phyloP scores from a whole-genome alignment of 2,329 filamentous ascomycete genomes.

The Aurifilum marmelostoma region DNA sequence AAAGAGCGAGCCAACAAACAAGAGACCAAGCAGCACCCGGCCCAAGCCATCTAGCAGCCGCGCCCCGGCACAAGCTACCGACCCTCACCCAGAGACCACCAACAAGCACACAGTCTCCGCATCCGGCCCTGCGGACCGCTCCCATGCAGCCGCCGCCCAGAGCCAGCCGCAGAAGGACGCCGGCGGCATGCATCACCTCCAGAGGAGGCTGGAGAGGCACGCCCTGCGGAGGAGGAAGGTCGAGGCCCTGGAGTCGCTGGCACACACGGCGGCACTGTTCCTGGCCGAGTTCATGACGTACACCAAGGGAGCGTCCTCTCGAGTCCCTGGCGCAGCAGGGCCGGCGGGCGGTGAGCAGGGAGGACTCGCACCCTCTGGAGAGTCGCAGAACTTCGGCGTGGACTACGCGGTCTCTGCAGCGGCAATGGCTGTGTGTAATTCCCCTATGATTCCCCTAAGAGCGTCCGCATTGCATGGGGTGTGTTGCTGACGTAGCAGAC shows the following conservation, averaged over 20 bases:
- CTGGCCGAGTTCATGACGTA: slow-evolving; percentile 25
- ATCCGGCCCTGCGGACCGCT: background rate
- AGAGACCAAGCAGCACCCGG: background rate
- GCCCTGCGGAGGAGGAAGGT: slow-evolving; percentile 26
- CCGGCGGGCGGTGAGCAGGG: background rate
- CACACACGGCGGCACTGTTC: slow-evolving; percentile 25
- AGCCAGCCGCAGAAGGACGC: background rate
- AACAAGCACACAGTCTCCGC: background rate
- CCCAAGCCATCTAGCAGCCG: background rate
- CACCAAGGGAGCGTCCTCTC: background rate
- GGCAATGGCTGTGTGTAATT: slow-evolving; percentile 11
- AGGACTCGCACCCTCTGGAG: background rate
- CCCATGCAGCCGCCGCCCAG: background rate
- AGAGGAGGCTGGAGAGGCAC: slow-evolving; percentile 21
- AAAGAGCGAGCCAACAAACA: slow-evolving; percentile 2
- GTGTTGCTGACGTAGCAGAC: background rate
- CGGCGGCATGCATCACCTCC: background rate
- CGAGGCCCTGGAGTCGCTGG: slow-evolving; percentile 26
- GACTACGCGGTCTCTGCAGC: slow-evolving; percentile 6
- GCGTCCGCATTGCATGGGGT: background rate
- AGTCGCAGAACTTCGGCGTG: background rate
- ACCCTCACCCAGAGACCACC: background rate
- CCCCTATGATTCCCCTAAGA: background rate
- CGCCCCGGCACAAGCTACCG: background rate
- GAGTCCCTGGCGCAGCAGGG: background rate